Base-by-base conservation (phyloP, 179 eudicot species). In the Pouteria campechiana region DNA sequence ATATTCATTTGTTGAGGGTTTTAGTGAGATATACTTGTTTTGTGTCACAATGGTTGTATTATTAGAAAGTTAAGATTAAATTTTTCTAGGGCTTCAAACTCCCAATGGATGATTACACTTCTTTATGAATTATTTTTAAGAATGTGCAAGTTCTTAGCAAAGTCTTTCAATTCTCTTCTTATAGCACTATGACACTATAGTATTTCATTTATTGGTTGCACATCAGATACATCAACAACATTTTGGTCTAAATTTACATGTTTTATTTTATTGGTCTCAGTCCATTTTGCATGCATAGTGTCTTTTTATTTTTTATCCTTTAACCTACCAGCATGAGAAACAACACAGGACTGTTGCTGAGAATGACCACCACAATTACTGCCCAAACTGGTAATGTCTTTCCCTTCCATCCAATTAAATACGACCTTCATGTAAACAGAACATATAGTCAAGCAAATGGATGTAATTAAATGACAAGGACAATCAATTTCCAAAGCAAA, bases 321-420 rank as follows among this genome's bases (percentile, higher is more conserved):
- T 37, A 67, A 49, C 54, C 48, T 45, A 54, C 69, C 52, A 32
- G 57, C 32, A 37, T 36, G 46, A 60, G 49, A 63, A 49, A 66
- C 67, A 18, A 31, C 29, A 44, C 72, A 40, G 58, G 65, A 52
- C 17, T 25, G 57, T 24, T 46, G 50, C 48, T 48, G 52, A 36
- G 77, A 48, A 70, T 58, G 55, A 45, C 68, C 80, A 51, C 61
- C 83, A 54, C 39, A 55, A 40, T 29, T 67, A 37, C 32, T 53
- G 27, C 38, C 61, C 32, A 51, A 37, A 42, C 56, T 57, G 29
- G 50, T 41, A 25, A 51, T 11, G 46, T 70, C 63, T 18, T 61
- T 62, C 31, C 94, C 97, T 66, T 80, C 97, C 84, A 88, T 83
- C 97, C 97, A 88, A 57, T 73, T 75, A 40, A 88, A 82, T 36